A percentile compares a stretch with the other conserved stretches of the same genome.
Evolutionary conservation across 2,329 filamentous ascomycete genomes (phyloP).

Genomic region (Fusarium coicis): DNA sequence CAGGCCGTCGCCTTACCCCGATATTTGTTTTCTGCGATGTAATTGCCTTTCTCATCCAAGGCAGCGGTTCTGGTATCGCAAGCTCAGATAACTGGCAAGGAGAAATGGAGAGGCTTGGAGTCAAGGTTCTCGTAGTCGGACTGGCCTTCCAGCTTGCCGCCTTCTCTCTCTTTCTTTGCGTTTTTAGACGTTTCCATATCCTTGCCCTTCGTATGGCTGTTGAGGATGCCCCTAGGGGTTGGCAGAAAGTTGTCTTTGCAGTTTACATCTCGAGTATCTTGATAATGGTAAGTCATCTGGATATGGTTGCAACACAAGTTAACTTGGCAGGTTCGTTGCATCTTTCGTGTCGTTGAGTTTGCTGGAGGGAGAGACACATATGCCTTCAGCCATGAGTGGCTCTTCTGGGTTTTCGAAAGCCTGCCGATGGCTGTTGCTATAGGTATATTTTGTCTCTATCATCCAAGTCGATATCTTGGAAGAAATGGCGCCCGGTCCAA

Average conservation of each 20-base stretch:
- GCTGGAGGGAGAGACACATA: slow-evolving; percentile 62
- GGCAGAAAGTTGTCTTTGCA: slow-evolving; percentile 53
- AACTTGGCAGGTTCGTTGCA: slow-evolving; percentile 56
- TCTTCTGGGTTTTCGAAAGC: slow-evolving; percentile 63
- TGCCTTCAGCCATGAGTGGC: slow-evolving; percentile 62
- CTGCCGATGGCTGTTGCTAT: slow-evolving; percentile 60
- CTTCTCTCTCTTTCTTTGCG: slow-evolving; percentile 53
- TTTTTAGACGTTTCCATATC: slow-evolving; percentile 53
- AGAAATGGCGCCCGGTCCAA: slow-evolving; percentile 12
- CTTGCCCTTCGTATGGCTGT: slow-evolving; percentile 40
- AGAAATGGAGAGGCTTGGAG: slow-evolving; percentile 49
- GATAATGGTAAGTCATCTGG: slow-evolving; percentile 54
- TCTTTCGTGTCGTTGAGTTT: slow-evolving; percentile 65
- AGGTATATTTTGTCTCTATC: slow-evolving; percentile 59
- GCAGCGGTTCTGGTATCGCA: slow-evolving; percentile 56
- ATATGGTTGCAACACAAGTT: neutral
- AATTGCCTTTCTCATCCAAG: slow-evolving; percentile 57
- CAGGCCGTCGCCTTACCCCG: slow-evolving; percentile 53
- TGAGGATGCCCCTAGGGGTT: slow-evolving; percentile 47
- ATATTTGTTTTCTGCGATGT: slow-evolving; percentile 60
- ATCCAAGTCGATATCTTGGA: slow-evolving; percentile 56
- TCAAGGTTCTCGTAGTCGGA: slow-evolving; percentile 55
- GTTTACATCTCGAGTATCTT: slow-evolving; percentile 57
- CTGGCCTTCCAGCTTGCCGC: slow-evolving; percentile 54
- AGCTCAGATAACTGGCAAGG: slow-evolving; percentile 57